A percentile compares a stretch with the other conserved stretches of the same genome.
Conservation (phyloP, 75 land plant species). For the Sequoiadendron giganteum region DNA sequence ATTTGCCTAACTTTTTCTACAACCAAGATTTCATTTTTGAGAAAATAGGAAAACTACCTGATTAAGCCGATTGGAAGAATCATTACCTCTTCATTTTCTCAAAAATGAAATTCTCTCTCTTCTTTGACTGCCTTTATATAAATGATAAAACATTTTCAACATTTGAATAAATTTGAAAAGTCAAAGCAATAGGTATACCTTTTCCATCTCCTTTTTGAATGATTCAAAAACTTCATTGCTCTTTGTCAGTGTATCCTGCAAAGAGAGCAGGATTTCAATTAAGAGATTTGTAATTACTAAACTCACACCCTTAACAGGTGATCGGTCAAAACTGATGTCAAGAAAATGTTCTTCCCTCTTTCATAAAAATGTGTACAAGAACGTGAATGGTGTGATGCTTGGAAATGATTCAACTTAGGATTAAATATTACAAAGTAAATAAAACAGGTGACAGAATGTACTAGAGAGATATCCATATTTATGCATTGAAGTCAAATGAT, state of each 20-base stretch:
- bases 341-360: not conserved
- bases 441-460: not conserved
- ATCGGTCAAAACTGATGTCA: not conserved
- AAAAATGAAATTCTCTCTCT: not conserved
- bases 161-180: not conserved
- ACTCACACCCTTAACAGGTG: not conserved
- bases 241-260: conserved; percentile 91
- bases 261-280: not conserved
- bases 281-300: not conserved
- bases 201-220: conserved; percentile 95
- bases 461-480: not conserved
- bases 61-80: not conserved
- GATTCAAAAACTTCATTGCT: conserved; percentile 97
- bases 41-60: not conserved
- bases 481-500: not conserved
- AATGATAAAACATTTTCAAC: not conserved
- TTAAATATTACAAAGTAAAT: not conserved
- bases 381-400: not conserved
- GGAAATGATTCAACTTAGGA: not conserved
- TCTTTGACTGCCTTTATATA: not conserved
- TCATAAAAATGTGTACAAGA: not conserved
- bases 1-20: not conserved
- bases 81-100: not conserved
- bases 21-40: not conserved
- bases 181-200: conserved; percentile 42